Evolutionary conservation across 2,329 filamentous ascomycete genomes (phyloP).

Genomic region (Madurella mycetomatis): DNA sequence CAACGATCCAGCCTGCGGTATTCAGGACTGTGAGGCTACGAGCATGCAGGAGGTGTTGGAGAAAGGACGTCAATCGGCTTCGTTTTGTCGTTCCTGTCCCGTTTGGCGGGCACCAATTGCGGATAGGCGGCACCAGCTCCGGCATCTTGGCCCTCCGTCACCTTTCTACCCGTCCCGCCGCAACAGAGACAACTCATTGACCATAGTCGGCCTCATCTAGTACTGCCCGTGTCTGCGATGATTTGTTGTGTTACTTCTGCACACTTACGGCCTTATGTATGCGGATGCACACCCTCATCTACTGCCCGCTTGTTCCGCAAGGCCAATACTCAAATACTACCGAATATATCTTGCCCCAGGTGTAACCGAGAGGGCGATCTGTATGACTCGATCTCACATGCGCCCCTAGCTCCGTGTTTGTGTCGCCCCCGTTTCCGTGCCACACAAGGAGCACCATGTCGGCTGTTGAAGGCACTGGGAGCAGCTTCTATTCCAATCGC

Average conservation of each 20-base stretch:
- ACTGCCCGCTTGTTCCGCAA: background rate
- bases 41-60: too few relatives aligned
- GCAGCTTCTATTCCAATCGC: background rate
- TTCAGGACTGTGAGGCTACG: too few relatives aligned
- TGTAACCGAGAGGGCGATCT: constrained; percentile 8
- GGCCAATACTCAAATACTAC: background rate
- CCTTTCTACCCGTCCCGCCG: too few relatives aligned
- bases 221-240: background rate
- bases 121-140: too few relatives aligned
- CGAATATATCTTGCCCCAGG: background rate
- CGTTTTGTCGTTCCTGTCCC: too few relatives aligned
- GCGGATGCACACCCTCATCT: background rate
- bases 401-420: background rate
- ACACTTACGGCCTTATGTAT: background rate
- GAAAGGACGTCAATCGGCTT: too few relatives aligned
- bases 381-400: constrained; percentile 14
- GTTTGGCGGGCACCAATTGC: too few relatives aligned
- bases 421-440: background rate
- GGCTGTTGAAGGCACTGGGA: background rate
- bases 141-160: too few relatives aligned
- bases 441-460: background rate
- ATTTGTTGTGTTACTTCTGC: background rate
- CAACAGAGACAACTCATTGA: too few relatives aligned
- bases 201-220: background rate
- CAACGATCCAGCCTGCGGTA: too few relatives aligned